Evolutionary conservation across 2,329 filamentous ascomycete species (phyloP).

Genomic region (Colletotrichum tropicale): DNA sequence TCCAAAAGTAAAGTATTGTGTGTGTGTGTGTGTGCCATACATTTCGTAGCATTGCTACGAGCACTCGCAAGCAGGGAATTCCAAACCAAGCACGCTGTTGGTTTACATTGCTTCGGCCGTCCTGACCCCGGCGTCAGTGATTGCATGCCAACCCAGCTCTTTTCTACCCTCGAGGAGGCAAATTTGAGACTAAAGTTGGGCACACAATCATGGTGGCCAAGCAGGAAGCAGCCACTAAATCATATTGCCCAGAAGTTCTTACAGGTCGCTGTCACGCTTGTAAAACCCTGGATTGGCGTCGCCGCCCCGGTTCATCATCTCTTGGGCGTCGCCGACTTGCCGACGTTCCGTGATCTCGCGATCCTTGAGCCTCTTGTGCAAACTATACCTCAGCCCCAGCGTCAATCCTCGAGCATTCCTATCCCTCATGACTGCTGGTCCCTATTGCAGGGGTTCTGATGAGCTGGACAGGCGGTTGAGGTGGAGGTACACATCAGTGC

Average conservation of each 20-base stretch:
- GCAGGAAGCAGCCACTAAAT: background rate
- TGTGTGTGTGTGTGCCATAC: background rate
- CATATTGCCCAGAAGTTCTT: conserved; percentile 13
- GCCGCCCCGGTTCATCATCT: conserved; percentile 66
- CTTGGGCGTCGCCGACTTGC: conserved; percentile 88
- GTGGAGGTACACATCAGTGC: conserved; percentile 97
- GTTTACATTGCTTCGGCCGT: background rate
- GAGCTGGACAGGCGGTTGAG: conserved; percentile 94
- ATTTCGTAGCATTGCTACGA: background rate
- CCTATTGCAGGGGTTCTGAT: conserved; percentile 95
- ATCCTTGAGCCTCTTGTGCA: conserved; percentile 73
- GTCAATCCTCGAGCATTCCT: conserved; percentile 68
- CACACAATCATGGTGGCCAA: background rate
- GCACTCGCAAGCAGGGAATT: background rate
- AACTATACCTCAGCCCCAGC: conserved; percentile 56
- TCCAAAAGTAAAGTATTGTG: background rate
- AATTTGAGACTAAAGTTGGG: background rate
- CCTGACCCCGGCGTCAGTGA: background rate
- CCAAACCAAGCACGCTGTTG: background rate
- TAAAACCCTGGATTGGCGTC: conserved; percentile 21
- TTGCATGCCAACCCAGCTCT: background rate
- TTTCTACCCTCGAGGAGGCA: background rate
- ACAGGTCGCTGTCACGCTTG: conserved; percentile 39
- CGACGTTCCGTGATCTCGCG: conserved; percentile 83
- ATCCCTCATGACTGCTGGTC: conserved; percentile 88